Evolutionary conservation across 2,329 filamentous ascomycete species (phyloP).

Genomic region (Colletotrichum sp.): DNA sequence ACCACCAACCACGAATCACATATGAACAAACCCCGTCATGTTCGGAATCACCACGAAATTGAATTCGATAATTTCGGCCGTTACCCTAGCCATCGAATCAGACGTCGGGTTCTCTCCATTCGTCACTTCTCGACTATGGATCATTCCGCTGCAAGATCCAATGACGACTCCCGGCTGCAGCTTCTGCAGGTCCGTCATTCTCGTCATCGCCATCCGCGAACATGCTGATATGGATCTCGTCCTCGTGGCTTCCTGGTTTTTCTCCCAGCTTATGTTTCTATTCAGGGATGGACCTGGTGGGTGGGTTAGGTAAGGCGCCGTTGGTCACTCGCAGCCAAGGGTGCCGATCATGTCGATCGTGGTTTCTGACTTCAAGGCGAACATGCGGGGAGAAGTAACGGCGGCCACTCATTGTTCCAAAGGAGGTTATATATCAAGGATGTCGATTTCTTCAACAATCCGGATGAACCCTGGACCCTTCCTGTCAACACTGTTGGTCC

Average conservation of each 20-base stretch:
- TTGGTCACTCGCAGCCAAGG: background rate
- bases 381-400: background rate
- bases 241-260: conserved; percentile 12
- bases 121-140: conserved; percentile 13
- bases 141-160: conserved; percentile 20
- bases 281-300: conserved; percentile 18
- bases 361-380: conserved; percentile 5
- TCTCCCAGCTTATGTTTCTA: background rate
- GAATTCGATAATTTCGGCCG: background rate
- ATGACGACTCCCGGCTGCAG: conserved; percentile 10
- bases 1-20: conserved; percentile 4
- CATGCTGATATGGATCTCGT: background rate
- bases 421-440: conserved; percentile 3
- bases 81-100: background rate
- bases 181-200: conserved; percentile 16
- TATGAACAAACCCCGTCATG: background rate
- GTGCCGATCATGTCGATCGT: conserved; percentile 13
- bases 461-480: conserved; percentile 13
- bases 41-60: background rate
- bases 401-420: background rate
- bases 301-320: conserved; percentile 15
- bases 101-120: background rate
- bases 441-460: conserved; percentile 7
- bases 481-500: background rate
- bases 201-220: background rate